Evolutionary conservation across 2,329 filamentous ascomycete species (phyloP).

Genomic region (Dothideomycetes sp.): DNA sequence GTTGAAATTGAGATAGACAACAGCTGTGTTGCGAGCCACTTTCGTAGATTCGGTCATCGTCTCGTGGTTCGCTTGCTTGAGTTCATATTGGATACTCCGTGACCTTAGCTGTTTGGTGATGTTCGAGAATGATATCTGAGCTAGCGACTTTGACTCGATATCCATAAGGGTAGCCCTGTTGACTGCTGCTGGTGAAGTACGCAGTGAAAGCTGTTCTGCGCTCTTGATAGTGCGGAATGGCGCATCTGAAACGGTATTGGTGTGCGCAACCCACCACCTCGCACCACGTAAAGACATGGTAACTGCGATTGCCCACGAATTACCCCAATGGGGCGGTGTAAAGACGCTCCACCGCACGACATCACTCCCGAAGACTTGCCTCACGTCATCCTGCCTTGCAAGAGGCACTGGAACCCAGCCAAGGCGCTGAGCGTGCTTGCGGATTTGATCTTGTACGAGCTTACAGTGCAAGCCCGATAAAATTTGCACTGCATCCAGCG

Average conservation of each 20-base stretch:
- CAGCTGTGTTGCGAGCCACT: constrained; percentile 4
- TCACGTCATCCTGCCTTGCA: constrained; percentile 41
- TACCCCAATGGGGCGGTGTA: constrained; percentile 58
- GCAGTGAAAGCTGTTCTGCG: constrained; percentile 10
- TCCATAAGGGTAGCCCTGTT: constrained; percentile 15
- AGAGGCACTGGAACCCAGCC: constrained; percentile 50
- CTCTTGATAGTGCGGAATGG: constrained; percentile 12
- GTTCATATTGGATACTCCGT: constrained; percentile 13
- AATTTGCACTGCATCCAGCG: constrained; percentile 44
- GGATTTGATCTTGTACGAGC: constrained; percentile 51
- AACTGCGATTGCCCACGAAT: constrained; percentile 61
- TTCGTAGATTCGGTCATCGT: constrained; percentile 8
- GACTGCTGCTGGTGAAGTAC: neutral
- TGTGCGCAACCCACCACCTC: constrained; percentile 65
- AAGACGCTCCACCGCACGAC: constrained; percentile 58
- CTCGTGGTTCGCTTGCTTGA: constrained; percentile 7
- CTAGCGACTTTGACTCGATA: constrained; percentile 28
- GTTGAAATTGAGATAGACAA: constrained; percentile 8
- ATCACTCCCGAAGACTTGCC: constrained; percentile 51
- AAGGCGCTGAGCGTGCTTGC: constrained; percentile 46
- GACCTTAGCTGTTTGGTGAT: constrained; percentile 15
- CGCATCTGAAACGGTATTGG: constrained; percentile 31
- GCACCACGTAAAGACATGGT: constrained; percentile 63
- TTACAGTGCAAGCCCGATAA: constrained; percentile 53
- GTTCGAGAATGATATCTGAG: constrained; percentile 19